Conservation (phyloP, 2,329 filamentous ascomycete genomes). For the Zasmidium citrigriseum region DNA sequence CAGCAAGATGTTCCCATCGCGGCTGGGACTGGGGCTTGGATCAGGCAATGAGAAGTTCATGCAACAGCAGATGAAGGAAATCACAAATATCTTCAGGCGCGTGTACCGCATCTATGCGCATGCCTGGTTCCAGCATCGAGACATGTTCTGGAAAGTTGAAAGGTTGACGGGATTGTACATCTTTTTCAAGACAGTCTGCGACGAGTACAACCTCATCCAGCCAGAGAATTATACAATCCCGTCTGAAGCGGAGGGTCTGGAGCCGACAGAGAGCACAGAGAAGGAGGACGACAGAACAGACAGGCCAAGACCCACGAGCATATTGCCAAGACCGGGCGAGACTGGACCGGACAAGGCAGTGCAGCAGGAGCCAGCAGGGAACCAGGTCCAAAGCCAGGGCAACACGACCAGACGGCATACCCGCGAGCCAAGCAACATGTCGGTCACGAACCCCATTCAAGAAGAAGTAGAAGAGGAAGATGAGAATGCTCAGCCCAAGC, state of each 20-base stretch:
- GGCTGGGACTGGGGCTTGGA: slow-evolving; percentile 66
- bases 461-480: slow-evolving; percentile 64
- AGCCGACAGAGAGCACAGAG: neutral
- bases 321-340: slow-evolving; percentile 15
- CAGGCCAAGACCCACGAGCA: slow-evolving; percentile 15
- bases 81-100: slow-evolving; percentile 92
- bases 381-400: slow-evolving; percentile 53
- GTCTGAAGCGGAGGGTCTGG: slow-evolving; percentile 81
- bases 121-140: slow-evolving; percentile 96
- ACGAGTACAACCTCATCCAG: slow-evolving; percentile 84
- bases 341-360: slow-evolving; percentile 22
- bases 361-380: slow-evolving; percentile 37
- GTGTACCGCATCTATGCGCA: slow-evolving; percentile 97
- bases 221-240: slow-evolving; percentile 96
- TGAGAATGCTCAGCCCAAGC: slow-evolving; percentile 21
- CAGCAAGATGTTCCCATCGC: slow-evolving; percentile 90
- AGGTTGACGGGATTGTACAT: slow-evolving; percentile 88
- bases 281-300: slow-evolving; percentile 10
- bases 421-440: slow-evolving; percentile 76
- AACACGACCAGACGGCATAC: slow-evolving; percentile 82
- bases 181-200: slow-evolving; percentile 96
- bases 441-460: slow-evolving; percentile 79
- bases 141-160: slow-evolving; percentile 94
- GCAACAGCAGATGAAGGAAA: slow-evolving; percentile 70
- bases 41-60: slow-evolving; percentile 33